A percentile compares a stretch with the other conserved stretches of the same genome.
phyloP scores from a whole-genome alignment of 345 rosid genomes.

The Carallia pectinifolia region DNA sequence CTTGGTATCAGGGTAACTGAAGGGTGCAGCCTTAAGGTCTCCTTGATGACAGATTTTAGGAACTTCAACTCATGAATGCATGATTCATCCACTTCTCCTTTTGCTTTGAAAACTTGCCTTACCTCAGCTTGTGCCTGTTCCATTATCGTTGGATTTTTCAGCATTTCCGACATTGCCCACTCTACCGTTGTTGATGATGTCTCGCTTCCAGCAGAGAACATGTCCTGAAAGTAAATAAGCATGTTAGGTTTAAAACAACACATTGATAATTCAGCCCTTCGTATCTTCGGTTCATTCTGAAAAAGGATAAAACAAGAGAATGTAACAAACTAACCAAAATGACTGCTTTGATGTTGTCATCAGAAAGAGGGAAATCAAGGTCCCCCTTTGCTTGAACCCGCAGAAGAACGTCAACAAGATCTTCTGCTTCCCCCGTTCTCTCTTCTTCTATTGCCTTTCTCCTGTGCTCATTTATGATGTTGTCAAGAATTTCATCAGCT shows the following conservation, averaged over 20 bases:
- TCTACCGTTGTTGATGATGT: background rate
- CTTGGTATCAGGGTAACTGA: background rate
- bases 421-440: background rate
- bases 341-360: conserved; percentile 1
- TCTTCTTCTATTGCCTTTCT: background rate
- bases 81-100: background rate
- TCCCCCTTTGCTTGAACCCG: background rate
- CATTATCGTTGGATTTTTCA: conserved; percentile 5
- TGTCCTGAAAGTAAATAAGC: background rate
- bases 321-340: background rate
- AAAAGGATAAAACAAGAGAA: background rate
- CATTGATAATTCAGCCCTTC: background rate
- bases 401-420: background rate
- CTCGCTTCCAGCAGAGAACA: background rate
- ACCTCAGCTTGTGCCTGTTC: conserved; percentile 4
- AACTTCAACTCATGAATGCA: background rate
- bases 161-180: conserved; percentile 9
- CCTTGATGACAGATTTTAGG: background rate
- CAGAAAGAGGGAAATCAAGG: background rate
- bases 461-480: background rate
- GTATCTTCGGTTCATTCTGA: background rate
- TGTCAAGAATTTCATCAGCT: background rate
- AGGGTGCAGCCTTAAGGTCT: conserved; percentile 9
- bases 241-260: background rate
- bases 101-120: background rate